These are phyloP conservation scores for Clohesyomyces aquaticus DNA, from an alignment of 495 filamentous ascomycete genomes.

Conservation along the genomic window DNA sequence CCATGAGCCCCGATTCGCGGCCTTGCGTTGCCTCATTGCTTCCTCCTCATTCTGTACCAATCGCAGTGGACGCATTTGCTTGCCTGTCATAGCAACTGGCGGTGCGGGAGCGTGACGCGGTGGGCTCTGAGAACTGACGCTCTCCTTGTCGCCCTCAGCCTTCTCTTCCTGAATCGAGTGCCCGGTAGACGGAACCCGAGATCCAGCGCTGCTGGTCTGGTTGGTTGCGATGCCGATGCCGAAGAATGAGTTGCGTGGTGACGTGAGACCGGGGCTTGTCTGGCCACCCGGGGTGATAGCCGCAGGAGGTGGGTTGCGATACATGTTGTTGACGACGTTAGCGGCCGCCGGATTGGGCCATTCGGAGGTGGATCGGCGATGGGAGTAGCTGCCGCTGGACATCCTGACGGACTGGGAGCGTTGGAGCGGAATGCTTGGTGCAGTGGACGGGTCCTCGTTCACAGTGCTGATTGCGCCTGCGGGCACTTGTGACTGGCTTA, in stretches of 20 bases:
- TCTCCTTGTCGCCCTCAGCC: constrained; percentile 20
- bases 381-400: constrained; percentile 54
- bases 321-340: constrained; percentile 78
- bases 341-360: constrained; percentile 59
- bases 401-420: constrained; percentile 59
- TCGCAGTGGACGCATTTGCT: constrained; percentile 80
- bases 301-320: constrained; percentile 60
- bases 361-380: constrained; percentile 72
- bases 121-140: constrained; percentile 34
- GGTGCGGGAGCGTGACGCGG: constrained; percentile 35
- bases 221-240: constrained; percentile 33
- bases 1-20: constrained; percentile 65
- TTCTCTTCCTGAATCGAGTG: constrained; percentile 13
- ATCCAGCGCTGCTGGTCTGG: constrained; percentile 43
- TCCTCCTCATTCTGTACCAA: constrained; percentile 72
- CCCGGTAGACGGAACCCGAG: constrained; percentile 36
- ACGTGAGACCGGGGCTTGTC: constrained; percentile 58
- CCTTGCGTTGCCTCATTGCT: constrained; percentile 53
- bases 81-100: constrained; percentile 66
- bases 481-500: constrained; percentile 61
- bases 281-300: constrained; percentile 62
- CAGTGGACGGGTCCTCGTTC: constrained; percentile 74
- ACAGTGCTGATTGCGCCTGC: constrained; percentile 14
- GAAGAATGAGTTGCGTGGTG: constrained; percentile 58
- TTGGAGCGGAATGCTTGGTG: constrained; percentile 76